Conservation (phyloP, 139 green algal species). For the Volvox reticuliferus region DNA sequence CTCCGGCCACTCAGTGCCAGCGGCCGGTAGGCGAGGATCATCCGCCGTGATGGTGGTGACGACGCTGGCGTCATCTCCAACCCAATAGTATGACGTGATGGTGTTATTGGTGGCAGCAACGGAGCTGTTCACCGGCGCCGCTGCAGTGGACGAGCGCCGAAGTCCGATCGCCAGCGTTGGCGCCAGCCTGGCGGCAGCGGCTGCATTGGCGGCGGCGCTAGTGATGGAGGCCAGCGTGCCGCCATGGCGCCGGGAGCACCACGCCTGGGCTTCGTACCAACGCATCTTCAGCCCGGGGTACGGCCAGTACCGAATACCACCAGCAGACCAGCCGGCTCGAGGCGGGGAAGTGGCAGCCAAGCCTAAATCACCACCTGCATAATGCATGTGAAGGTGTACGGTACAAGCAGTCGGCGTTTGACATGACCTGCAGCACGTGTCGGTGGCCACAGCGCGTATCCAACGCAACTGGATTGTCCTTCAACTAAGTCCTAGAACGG, state of each 20-base stretch:
- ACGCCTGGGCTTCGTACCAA: not conserved
- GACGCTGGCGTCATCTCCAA: not conserved
- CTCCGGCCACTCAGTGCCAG: not conserved
- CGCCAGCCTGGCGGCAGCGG: not conserved
- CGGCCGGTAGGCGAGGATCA: not conserved
- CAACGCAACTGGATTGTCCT: no score
- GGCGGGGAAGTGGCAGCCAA: not conserved
- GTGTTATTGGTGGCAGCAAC: not conserved
- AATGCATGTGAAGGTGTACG: no score
- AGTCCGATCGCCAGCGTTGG: constrained; percentile 22
- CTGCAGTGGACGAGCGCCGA: not conserved
- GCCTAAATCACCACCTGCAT: not conserved
- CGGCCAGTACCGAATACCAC: not conserved
- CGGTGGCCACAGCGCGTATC: no score
- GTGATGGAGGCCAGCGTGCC: not conserved
- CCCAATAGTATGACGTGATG: not conserved
- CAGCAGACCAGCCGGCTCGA: not conserved
- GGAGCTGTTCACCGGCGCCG: not conserved
- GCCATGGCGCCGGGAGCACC: not conserved
- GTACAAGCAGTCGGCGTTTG: no score
- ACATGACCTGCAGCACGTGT: no score
- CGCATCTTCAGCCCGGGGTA: not conserved
- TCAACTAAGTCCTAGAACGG: no score
- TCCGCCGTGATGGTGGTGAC: not conserved
- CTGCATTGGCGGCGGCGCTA: not conserved